Percentiles rank a stretch among this genome's conserved stretches.
phyloP scores from a whole-genome alignment of 441 rosid species.

The Eutrema salsugineum region DNA sequence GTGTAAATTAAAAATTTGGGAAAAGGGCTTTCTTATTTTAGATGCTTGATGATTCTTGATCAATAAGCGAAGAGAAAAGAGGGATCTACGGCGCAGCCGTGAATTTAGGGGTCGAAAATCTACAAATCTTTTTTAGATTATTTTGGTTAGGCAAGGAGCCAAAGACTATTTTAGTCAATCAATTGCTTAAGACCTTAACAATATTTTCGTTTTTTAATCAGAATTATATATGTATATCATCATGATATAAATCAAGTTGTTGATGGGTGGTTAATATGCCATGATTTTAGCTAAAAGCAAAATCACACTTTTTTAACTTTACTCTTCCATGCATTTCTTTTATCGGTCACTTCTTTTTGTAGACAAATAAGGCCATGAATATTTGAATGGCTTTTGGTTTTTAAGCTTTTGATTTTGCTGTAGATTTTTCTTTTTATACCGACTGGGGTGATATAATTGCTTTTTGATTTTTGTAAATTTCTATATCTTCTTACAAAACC shows the following conservation, averaged over 20 bases:
- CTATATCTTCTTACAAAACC: too few species aligned
- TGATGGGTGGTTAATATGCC: conserved; percentile 11
- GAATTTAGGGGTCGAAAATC: conserved; percentile 22
- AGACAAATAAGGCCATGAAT: background rate
- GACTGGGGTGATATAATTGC: too few species aligned
- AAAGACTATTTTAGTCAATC: conserved; percentile 15
- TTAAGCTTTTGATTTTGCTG: too few species aligned
- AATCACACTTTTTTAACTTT: conserved; percentile 6
- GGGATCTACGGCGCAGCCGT: conserved; percentile 23
- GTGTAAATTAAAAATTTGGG: background rate
- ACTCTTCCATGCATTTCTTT: background rate
- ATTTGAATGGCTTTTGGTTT: too few species aligned
- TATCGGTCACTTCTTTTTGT: background rate
- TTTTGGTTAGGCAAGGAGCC: background rate
- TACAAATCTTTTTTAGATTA: conserved; percentile 4
- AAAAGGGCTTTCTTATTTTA: conserved; percentile 4
- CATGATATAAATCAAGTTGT: conserved; percentile 11
- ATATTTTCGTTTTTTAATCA: background rate
- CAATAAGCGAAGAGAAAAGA: background rate
- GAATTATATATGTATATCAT: background rate
- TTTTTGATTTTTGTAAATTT: too few species aligned
- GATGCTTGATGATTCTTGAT: background rate
- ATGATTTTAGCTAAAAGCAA: conserved; percentile 20
- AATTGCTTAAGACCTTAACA: background rate
- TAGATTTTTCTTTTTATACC: too few species aligned